These are phyloP conservation scores for Phaeolepiota aurea DNA, from an alignment of 768 basidiomycete species.

Conservation along the genomic window DNA sequence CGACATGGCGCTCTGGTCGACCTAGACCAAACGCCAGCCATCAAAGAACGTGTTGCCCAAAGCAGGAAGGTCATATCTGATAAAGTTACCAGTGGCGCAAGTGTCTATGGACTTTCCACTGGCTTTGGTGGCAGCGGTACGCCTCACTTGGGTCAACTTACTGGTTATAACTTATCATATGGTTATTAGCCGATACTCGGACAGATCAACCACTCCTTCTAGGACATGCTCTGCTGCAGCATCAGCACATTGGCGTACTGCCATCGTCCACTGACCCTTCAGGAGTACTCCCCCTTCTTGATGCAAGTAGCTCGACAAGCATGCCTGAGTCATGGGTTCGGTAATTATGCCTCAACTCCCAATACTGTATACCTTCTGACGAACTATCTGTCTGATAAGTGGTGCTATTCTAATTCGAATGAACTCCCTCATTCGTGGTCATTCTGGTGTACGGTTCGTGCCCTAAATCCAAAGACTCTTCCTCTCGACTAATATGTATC, in stretches of 20 bases:
- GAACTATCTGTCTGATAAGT: slow-evolving; percentile 28
- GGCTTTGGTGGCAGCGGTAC: slow-evolving; percentile 70
- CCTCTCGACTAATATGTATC: neutral
- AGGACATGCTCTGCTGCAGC: slow-evolving; percentile 62
- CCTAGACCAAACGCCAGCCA: slow-evolving; percentile 27
- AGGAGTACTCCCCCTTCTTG: slow-evolving; percentile 52
- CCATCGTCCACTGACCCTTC: slow-evolving; percentile 41
- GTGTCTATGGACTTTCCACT: slow-evolving; percentile 77
- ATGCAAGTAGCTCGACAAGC: slow-evolving; percentile 53
- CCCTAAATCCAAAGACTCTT: neutral
- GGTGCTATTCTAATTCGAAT: slow-evolving; percentile 73
- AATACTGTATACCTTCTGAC: slow-evolving; percentile 29
- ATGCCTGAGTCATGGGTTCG: slow-evolving; percentile 90
- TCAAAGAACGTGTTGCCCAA: slow-evolving; percentile 47
- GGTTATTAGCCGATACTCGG: slow-evolving; percentile 62
- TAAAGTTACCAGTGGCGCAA: slow-evolving; percentile 60
- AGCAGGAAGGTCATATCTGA: slow-evolving; percentile 59
- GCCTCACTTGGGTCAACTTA: slow-evolving; percentile 7
- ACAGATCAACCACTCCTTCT: slow-evolving; percentile 57
- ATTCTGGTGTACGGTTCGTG: slow-evolving; percentile 60
- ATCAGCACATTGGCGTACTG: slow-evolving; percentile 64
- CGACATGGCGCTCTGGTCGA: slow-evolving; percentile 40
- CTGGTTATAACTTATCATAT: neutral
- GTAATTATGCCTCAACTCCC: slow-evolving; percentile 17
- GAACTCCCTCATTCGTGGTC: slow-evolving; percentile 77